These are phyloP conservation scores for Diatrype stigma DNA, from an alignment of 2,329 filamentous ascomycete species.

Conservation along the genomic window DNA sequence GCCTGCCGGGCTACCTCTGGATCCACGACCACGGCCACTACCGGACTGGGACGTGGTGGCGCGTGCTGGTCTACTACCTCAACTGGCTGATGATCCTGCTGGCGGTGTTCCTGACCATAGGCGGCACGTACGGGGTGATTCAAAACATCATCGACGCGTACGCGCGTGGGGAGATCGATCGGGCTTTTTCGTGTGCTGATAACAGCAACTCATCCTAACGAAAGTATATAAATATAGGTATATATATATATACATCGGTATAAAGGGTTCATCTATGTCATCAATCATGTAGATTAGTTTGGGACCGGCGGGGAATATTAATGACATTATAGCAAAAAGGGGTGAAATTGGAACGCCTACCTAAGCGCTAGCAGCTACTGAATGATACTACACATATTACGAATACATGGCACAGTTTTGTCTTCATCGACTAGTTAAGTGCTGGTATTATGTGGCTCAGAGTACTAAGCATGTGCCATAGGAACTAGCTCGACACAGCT, in stretches of 20 bases:
- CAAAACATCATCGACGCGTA: constrained; percentile 49
- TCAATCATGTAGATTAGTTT: neutral
- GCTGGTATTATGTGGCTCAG: too few species aligned
- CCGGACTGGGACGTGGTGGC: constrained; percentile 21
- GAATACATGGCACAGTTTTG: too few species aligned
- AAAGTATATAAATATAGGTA: neutral
- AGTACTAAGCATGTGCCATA: too few species aligned
- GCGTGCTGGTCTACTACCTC: constrained; percentile 27
- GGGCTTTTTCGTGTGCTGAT: constrained; percentile 45
- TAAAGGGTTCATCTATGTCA: too few species aligned
- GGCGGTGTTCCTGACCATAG: constrained; percentile 34
- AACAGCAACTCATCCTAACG: constrained; percentile 33
- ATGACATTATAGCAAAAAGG: neutral
- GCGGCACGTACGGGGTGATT: constrained; percentile 42
- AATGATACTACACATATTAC: too few species aligned
- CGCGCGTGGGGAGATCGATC: constrained; percentile 39
- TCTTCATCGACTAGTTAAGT: too few species aligned
- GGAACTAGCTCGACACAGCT: too few species aligned
- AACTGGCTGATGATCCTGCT: constrained; percentile 32
- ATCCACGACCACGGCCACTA: constrained; percentile 31
- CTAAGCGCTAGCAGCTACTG: too few species aligned
- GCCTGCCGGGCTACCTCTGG: constrained; percentile 33
- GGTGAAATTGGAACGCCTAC: too few species aligned
- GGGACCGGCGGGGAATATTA: neutral
- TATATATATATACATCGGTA: too few species aligned